Conservation (phyloP, 305 asterid genomes). For the Rubia balearica region DNA sequence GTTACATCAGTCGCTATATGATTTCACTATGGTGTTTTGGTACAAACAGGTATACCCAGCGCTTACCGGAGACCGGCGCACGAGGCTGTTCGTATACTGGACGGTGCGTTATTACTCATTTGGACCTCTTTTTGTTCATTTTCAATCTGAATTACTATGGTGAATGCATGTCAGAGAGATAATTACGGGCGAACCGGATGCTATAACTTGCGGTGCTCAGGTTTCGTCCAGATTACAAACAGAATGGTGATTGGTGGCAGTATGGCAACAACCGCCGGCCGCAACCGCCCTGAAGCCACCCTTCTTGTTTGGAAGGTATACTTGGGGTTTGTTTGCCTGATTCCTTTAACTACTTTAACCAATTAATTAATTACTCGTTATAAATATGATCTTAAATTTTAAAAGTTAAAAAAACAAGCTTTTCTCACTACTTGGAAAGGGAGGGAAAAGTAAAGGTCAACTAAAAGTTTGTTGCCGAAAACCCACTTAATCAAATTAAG, state of each 20-base stretch:
- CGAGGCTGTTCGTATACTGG: conserved; percentile 8
- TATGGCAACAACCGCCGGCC: conserved; percentile 19
- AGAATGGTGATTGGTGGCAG: conserved; percentile 24
- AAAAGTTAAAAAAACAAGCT: too few relatives aligned
- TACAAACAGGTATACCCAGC: neutral
- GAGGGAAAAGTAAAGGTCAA: neutral
- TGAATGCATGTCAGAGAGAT: neutral
- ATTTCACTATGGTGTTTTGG: too few relatives aligned
- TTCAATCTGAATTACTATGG: neutral
- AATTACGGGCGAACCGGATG: neutral
- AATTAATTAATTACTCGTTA: too few relatives aligned
- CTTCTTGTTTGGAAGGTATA: conserved; percentile 28
- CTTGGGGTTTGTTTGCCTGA: too few relatives aligned
- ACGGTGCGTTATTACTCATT: neutral
- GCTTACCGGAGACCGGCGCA: neutral
- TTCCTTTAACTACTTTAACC: too few relatives aligned
- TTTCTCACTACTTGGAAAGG: too few relatives aligned
- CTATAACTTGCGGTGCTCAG: conserved; percentile 26
- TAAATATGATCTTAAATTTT: too few relatives aligned
- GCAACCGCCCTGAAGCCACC: conserved; percentile 17
- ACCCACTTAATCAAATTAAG: neutral
- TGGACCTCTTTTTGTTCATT: neutral
- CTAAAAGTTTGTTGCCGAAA: neutral
- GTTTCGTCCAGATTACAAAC: conserved; percentile 26
- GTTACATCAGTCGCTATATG: too few relatives aligned